phyloP scores from a whole-genome alignment of 192 early-diverging fungal genomes.

The Phlyctochytrium arcticum region DNA sequence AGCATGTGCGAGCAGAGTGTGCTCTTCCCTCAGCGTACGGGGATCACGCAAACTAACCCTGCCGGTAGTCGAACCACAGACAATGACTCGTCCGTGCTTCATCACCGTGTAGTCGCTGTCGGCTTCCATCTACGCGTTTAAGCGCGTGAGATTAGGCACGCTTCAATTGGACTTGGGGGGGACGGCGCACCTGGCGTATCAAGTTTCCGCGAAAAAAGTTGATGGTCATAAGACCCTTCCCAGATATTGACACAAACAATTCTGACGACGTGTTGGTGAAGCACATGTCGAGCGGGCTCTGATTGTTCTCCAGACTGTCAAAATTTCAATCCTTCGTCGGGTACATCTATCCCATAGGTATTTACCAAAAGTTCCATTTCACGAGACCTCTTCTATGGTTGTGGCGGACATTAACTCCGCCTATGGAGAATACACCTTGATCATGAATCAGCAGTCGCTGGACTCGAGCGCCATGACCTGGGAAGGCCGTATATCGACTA shows the following conservation, averaged over 20 bases:
- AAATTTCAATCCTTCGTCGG: background rate
- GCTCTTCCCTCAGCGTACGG: slow-evolving; percentile 54
- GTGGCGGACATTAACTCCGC: slow-evolving; percentile 22
- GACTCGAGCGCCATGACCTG: slow-evolving; percentile 60
- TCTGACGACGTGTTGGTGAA: slow-evolving; percentile 32
- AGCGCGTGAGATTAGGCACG: slow-evolving; percentile 46
- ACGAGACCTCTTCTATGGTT: slow-evolving; percentile 29
- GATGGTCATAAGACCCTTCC: slow-evolving; percentile 10
- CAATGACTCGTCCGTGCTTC: slow-evolving; percentile 58
- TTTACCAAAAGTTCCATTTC: slow-evolving; percentile 39
- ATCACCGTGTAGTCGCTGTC: slow-evolving; percentile 42
- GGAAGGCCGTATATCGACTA: slow-evolving; percentile 68
- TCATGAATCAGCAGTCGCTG: slow-evolving; percentile 61
- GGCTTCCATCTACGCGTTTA: slow-evolving; percentile 26
- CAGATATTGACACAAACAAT: slow-evolving; percentile 26
- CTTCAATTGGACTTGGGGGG: background rate
- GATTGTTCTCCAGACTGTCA: slow-evolving; percentile 8
- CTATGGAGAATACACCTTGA: slow-evolving; percentile 37
- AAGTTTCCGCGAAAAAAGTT: slow-evolving; percentile 29
- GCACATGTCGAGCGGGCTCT: slow-evolving; percentile 23
- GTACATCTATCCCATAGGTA: background rate
- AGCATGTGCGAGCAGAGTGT: slow-evolving; percentile 68
- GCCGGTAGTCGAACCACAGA: slow-evolving; percentile 62
- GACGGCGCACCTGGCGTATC: slow-evolving; percentile 22
- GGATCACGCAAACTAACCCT: slow-evolving; percentile 66